Evolutionary conservation across 805 yeast species (phyloP).

Genomic region (Sugiyamaella smithiae): DNA sequence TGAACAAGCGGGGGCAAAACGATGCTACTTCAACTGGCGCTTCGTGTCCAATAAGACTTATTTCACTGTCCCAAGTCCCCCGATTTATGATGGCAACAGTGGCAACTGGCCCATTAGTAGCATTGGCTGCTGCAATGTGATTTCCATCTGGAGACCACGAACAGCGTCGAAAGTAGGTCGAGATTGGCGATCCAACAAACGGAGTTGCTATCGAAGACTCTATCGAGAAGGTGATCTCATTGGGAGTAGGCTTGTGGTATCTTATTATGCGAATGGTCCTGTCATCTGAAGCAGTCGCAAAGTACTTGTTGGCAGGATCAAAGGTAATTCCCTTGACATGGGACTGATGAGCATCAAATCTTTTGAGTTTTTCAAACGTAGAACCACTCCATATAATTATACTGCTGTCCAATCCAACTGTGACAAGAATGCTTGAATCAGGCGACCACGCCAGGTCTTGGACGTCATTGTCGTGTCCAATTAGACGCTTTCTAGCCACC

Average conservation of each 20-base stretch:
- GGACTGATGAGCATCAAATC: conserved; percentile 90
- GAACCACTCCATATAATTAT: conserved; percentile 91
- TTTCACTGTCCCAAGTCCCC: conserved; percentile 64
- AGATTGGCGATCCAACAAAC: conserved; percentile 81
- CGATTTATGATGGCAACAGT: conserved; percentile 58
- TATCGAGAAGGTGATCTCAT: conserved; percentile 76
- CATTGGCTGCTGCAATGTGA: conserved; percentile 65
- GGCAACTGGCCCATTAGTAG: conserved; percentile 64
- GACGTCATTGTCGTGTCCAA: conserved; percentile 96
- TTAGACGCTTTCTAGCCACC: conserved; percentile 88
- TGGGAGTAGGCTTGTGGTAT: conserved; percentile 65
- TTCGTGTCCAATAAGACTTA: conserved; percentile 65
- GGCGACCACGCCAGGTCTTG: conserved; percentile 99
- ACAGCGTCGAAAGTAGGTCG: conserved; percentile 76
- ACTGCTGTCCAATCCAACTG: conserved; percentile 92
- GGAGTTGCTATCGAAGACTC: conserved; percentile 84
- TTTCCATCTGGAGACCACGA: conserved; percentile 81
- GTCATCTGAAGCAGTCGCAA: conserved; percentile 96
- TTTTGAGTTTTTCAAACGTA: conserved; percentile 83
- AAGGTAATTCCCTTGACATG: conserved; percentile 95
- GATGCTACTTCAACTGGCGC: conserved; percentile 65
- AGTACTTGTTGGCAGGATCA: conserved; percentile 97
- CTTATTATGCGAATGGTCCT: conserved; percentile 84
- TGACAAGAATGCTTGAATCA: conserved; percentile 82
- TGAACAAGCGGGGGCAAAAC: conserved; percentile 46